Evolutionary conservation across 2,329 filamentous ascomycete genomes (phyloP).

Genomic region (Hymenoscyphus albidus): DNA sequence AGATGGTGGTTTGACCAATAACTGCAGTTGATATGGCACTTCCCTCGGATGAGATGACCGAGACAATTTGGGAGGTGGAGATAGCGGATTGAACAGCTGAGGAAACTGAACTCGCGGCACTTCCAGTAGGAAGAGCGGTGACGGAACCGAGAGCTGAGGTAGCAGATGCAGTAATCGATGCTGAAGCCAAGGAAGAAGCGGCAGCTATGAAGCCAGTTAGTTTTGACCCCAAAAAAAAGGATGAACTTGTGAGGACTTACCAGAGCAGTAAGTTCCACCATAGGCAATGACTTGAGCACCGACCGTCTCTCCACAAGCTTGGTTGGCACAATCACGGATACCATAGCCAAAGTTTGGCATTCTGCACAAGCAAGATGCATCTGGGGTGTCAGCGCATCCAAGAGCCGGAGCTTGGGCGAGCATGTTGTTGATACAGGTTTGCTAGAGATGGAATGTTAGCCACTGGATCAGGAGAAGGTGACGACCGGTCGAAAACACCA

Average conservation of each 20-base stretch:
- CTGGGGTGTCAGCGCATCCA: constrained; percentile 36
- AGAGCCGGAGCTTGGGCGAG: constrained; percentile 39
- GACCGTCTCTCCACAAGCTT: constrained; percentile 37
- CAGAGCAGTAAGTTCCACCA: constrained; percentile 28
- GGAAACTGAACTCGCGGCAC: constrained; percentile 8
- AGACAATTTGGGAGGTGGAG: constrained; percentile 28
- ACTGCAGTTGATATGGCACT: constrained; percentile 24
- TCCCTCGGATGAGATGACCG: constrained; percentile 22
- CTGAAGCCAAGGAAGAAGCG: not conserved
- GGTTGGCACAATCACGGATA: constrained; percentile 44
- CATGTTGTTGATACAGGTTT: constrained; percentile 45
- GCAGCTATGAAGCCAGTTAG: constrained; percentile 4
- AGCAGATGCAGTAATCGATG: not conserved
- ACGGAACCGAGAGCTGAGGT: not conserved
- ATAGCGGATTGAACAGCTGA: constrained; percentile 19
- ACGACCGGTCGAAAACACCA: not conserved
- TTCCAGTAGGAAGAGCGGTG: constrained; percentile 5
- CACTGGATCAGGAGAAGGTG: not conserved
- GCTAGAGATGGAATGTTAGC: constrained; percentile 26
- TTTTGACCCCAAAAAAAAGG: too few relatives aligned
- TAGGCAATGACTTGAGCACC: constrained; percentile 32
- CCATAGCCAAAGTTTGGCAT: constrained; percentile 43
- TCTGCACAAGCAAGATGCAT: constrained; percentile 43
- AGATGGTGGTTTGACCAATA: constrained; percentile 29
- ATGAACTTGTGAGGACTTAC: constrained; percentile 14